These are phyloP conservation scores for Amphicarpaea edgeworthii DNA, from an alignment of 306 rosid genomes.

Conservation along the genomic window DNA sequence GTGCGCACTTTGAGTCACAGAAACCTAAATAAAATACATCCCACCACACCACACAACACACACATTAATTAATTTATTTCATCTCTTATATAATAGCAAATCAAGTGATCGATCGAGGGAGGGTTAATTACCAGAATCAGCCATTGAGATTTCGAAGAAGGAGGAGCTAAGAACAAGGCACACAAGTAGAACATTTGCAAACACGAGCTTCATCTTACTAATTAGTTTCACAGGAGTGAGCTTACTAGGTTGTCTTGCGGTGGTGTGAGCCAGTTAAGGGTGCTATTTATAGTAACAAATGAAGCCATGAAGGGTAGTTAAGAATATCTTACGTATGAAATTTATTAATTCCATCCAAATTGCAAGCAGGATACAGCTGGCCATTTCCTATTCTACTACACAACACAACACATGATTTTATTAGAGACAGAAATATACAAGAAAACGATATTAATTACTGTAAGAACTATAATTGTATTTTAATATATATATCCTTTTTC, in stretches of 20 bases:
- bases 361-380: conserved; percentile 40
- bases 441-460: too few species aligned
- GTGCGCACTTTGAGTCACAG: conserved; percentile 63
- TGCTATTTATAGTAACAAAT: conserved; percentile 35
- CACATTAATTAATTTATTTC: not conserved
- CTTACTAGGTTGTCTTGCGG: not conserved
- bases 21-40: conserved; percentile 56
- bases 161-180: conserved; percentile 67
- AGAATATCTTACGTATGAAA: not conserved
- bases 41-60: not conserved
- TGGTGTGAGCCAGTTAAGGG: not conserved
- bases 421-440: too few species aligned
- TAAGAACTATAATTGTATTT: too few species aligned
- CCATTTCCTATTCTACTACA: not conserved
- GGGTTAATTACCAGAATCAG: conserved; percentile 64
- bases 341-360: not conserved
- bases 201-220: conserved; percentile 60
- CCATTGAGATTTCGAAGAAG: conserved; percentile 56
- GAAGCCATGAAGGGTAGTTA: not conserved
- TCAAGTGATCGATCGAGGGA: not conserved
- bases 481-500: too few species aligned
- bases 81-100: not conserved
- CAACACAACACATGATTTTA: not conserved
- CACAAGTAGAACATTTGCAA: conserved; percentile 56
- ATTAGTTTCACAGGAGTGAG: not conserved